Evolutionary conservation across 257 asterid genomes (phyloP), one percentile per base, ranked within the genome.

Genomic region (Haberlea rhodopensis): DNA sequence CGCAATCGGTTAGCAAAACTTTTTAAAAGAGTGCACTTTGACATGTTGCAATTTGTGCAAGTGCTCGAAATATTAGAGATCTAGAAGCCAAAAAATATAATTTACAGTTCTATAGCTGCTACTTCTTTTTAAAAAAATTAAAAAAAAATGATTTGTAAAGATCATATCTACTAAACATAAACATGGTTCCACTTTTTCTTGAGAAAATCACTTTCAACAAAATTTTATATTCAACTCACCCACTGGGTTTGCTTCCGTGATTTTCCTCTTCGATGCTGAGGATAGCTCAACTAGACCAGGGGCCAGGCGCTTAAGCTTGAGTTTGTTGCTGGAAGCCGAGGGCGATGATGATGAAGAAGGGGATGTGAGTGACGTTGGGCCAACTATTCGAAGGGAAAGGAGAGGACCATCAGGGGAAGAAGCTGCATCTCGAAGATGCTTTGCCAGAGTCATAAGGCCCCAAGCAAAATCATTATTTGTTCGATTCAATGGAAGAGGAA

Each of bases 211-310:
- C 37, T 10, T 29, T 7, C 37, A 29, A 29, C 2, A 32, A 10
- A 37, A 37, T 10, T 11, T 2, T 2, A 37, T 5, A 40, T 11
- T 19, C 49, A 15, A 40, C 49, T 40, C 49, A 40, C 49, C 49
- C 49, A 40, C 15, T 13, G 13, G 67, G 8, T 71, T 72, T 8
- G 66, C 34, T 58, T 57, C 78, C 61, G 57, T 19, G 19, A 80
- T 25, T 71, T 74, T 84, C 62, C 66, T 71, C 56, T 84, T 94
- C 9, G 97, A 82, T 28, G 86, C 89, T 21, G 95, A 84, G 52
- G 94, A 94, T 53, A 94, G 75, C 84, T 94, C 99, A 53, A 94
- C 99, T 0, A 90, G 84, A 62, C 99, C 99, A 21, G 99, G 99
- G 9, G 99, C 96, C 1, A 94, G 95, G 61, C 96, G 92, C 82